Base-by-base conservation (phyloP, 345 rosid species). In the Odontarrhena argentea region DNA sequence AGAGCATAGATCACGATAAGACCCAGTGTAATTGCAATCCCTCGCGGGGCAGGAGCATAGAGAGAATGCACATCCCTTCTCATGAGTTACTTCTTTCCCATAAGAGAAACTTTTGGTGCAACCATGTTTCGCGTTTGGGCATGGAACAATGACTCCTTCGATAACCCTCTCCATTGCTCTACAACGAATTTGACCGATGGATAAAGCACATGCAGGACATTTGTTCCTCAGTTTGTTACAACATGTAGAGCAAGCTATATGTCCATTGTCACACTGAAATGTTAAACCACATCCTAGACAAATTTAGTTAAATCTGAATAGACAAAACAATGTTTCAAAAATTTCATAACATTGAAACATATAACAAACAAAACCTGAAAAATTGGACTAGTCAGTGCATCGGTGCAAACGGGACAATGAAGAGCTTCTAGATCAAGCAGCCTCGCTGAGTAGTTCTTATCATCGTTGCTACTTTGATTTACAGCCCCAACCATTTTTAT, bases 191-290 rank as follows among this genome's bases (percentile, higher is more conserved):
- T 79, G 58, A 4, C 91, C 80, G 37, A 78, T 69, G n/a, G 74
- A 83, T 44, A 41, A 9, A 14, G 70, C 42, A 63, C 88, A 83
- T 4, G 56, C 46, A 4, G 81, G 74, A 10, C 88, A 83, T 77
- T 47, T 80, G 37, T 83, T 76, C 30, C 11, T 22, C 59, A 83
- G 13, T 63, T 78, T 73, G 37, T 1, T 8, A 67, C 85, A 78
- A 71, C 91, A 83, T 26, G 64, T 11, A 45, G 78, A 49, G 75
- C 85, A 86, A 8, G 81, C 80, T 53, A 78, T 24, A 53, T 86
- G 91, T 13, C 91, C 91, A 74, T 78, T 83, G 4, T 79, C 81
- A 70, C 88, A 84, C 85, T 86, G 48, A 13, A 63, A 49, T 22
- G 13, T 7, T 14, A 32, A 5, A 32, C 7, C 36, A 32, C 36